Base-by-base conservation (phyloP, 2,329 filamentous ascomycete genomes). In the Aspergillus unguis region DNA sequence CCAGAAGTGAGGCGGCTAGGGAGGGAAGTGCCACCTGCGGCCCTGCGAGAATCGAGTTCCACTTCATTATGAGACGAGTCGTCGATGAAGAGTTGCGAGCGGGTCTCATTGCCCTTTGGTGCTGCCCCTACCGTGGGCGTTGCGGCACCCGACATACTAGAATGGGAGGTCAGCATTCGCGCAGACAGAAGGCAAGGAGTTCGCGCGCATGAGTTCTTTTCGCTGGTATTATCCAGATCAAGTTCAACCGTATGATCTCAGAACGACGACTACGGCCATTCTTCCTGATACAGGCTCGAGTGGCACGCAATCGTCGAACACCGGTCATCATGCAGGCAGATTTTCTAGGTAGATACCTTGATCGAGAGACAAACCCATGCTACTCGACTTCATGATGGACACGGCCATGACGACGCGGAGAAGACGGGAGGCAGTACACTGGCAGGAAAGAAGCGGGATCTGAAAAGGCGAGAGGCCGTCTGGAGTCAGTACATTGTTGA, bases 151-250 rank as follows among this genome's bases (percentile, higher is more conserved):
- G 62, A 61, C 69, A 72, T 71, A 50, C 68, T 72, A 54, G 29
- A 38, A 25, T 42, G n/a, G 44, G 25, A 17, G 50, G 57, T 67
- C 51, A 68, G 66, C 62, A 58, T 52, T 29, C 6, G 32, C 11
- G 38, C 43, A 11, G 8, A 28, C 31, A 31, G 32, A 27, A 32
- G 35, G 42, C 51, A 51, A 55, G 46, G 44, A 50, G 60, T 58
- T 64, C 65, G 62, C 64, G 61, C 56, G 70, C 69, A 73, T 71
- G 66, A 72, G 69, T 73, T 62, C 70, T 73, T 17, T 73, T 72
- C 70, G 70, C 70, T 73, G 70, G 70, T 69, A 70, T 73, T 72
- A 70, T 68, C 70, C 70, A 72, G 68, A 71, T 72, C 70, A 72
- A 72, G 70, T 72, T 71, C 64, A 71, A 73, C 70, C 70, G 70